Base-by-base conservation (phyloP, 106 monocot genomes). In the Dendrobium catenatum region DNA sequence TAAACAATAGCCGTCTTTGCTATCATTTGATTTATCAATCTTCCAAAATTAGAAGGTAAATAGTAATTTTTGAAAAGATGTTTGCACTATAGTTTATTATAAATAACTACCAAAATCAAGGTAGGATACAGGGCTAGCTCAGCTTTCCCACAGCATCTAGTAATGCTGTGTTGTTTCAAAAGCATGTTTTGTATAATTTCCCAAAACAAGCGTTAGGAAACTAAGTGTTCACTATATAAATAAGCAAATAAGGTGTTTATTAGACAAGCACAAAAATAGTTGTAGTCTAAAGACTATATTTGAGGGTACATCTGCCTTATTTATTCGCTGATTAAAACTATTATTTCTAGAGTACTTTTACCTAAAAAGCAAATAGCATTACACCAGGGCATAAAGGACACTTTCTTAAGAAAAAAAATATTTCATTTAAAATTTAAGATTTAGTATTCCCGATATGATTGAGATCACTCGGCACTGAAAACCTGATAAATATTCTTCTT, bases 361-460 rank as follows among this genome's bases (percentile, higher is more conserved):
- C 22, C 61, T 61, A 61, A 20, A 61, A 61, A n/a, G n/a, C 22
- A 61, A 61, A n/a, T 22, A 61, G 19, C 61, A 61, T 22, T 61
- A 6, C 61, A 22, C 22, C 22, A 61, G 5, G 61, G 8, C 4
- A 61, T 61, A 61, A 61, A 22, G 8, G 8, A 22, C 5, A n/a
- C 22, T 61, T 61, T 20, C 11, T 48, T 48, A 19, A 61, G 22
- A 61, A n/a, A 8, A 61, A 61, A 61, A 61, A 61, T 61, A 7
- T 61, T 61, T 61, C 61, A 61, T 61, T 61, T 61, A 20, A 61
- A 61, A 61, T 22, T 61, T n/a, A 61, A 61, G 19, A 61, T n/a
- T 22, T 61, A 61, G 8, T n/a, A 61, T n/a, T 61, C 51, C 13
- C 0, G 51, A 51, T 61, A 22, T n/a, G n/a, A 61, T n/a, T 61